A percentile compares a stretch with the other conserved stretches of the same genome.
Evolutionary conservation across 1,284 basidiomycete species (phyloP).

Genomic region (Rhizoctonia solani): DNA sequence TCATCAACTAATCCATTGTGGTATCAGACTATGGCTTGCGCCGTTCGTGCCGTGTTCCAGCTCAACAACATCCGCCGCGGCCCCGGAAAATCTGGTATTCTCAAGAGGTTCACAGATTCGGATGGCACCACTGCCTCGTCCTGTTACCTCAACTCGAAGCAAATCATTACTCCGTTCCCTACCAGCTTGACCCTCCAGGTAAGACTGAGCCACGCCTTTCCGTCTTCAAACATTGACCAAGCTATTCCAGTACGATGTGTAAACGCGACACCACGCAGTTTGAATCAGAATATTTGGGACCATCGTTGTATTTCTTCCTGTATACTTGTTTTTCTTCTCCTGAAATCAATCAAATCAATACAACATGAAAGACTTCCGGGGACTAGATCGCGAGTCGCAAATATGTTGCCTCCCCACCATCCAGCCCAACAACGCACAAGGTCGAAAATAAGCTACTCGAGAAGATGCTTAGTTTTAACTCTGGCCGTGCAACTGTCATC

Average conservation of each 20-base stretch:
- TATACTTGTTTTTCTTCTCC: no score
- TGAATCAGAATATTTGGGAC: no score
- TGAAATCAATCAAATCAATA: no score
- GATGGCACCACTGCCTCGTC: conserved; percentile 47
- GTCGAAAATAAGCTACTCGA: no score
- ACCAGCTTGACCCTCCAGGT: conserved; percentile 54
- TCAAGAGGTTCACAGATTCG: conserved; percentile 50
- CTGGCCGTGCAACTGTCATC: no score
- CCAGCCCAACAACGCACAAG: no score
- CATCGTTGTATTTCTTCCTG: no score
- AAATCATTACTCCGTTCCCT: conserved; percentile 57
- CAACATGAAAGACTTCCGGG: no score
- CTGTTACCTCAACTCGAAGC: conserved; percentile 54
- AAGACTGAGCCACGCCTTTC: not conserved
- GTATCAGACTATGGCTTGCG: conserved; percentile 52
- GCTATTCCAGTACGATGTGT: conserved; percentile 12
- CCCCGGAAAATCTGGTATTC: conserved; percentile 56
- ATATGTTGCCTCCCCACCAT: no score
- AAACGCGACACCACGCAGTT: not conserved
- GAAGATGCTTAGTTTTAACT: no score
- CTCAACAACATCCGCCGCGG: conserved; percentile 57
- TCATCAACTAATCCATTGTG: not conserved
- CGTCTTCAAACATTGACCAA: not conserved
- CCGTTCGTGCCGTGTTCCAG: conserved; percentile 56
- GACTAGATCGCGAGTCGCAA: no score